Conservation (phyloP, 2,329 filamentous ascomycete species). For the Thielaviopsis cerberus region DNA sequence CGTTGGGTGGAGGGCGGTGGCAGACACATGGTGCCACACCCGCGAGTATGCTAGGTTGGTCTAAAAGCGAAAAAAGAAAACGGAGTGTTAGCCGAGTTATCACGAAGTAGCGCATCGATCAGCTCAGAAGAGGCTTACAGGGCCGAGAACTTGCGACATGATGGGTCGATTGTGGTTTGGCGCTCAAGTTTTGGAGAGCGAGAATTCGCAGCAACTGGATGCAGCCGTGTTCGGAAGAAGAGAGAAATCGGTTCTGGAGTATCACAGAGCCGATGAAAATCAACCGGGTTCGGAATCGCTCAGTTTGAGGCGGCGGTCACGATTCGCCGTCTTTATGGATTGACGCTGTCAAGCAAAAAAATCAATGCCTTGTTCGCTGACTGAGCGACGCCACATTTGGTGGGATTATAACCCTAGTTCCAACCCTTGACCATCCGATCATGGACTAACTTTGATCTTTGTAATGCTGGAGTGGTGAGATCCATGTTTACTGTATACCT, state of each 20-base stretch:
- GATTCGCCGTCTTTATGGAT: background rate
- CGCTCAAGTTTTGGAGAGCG: conserved; percentile 7
- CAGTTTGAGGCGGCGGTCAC: background rate
- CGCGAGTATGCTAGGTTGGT: conserved; percentile 92
- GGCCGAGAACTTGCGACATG: conserved; percentile 66
- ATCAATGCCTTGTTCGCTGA: conserved; percentile 4
- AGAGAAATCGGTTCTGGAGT: background rate
- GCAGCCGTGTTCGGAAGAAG: background rate
- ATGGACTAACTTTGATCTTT: background rate
- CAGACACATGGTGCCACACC: conserved; percentile 78
- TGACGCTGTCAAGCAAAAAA: conserved; percentile 4
- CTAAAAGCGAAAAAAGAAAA: conserved; percentile 26
- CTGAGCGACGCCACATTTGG: conserved; percentile 5
- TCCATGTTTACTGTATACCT: too few relatives aligned
- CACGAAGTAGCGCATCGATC: background rate
- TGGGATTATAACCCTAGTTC: conserved; percentile 3
- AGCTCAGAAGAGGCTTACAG: conserved; percentile 30
- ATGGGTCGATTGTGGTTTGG: conserved; percentile 15
- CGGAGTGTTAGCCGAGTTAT: background rate
- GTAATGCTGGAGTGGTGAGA: too few relatives aligned
- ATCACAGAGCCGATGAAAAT: background rate
- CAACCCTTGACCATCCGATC: background rate
- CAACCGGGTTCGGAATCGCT: background rate
- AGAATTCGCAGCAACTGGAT: background rate
- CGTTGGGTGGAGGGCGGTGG: conserved; percentile 42